phyloP scores from a whole-genome alignment of 352 stramenopile species.

The Phytopythium chamaehyphon region DNA sequence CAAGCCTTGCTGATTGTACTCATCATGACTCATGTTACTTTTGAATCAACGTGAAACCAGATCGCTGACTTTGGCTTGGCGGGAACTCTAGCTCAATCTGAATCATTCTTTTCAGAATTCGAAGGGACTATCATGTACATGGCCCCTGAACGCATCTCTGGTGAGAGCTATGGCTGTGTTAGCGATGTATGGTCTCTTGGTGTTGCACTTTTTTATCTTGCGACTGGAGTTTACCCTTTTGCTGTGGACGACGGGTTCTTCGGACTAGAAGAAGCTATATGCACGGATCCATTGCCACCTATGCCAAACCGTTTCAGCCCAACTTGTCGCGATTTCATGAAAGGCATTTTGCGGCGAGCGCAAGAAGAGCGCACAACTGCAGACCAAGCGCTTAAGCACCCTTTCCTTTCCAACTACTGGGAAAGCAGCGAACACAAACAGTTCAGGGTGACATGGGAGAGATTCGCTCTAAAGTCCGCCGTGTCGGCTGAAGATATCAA shows the following conservation, averaged over 20 bases:
- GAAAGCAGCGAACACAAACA: constrained; percentile 18
- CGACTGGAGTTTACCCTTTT: constrained; percentile 70
- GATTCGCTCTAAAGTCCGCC: constrained; percentile 22
- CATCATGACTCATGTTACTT: too few relatives aligned
- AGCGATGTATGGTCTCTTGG: constrained; percentile 81
- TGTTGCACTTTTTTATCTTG: constrained; percentile 63
- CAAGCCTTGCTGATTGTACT: too few relatives aligned
- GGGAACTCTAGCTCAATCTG: constrained; percentile 64
- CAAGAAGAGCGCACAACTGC: constrained; percentile 75
- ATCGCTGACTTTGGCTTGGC: constrained; percentile 82
- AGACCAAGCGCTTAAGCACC: constrained; percentile 86
- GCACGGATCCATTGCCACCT: constrained; percentile 59
- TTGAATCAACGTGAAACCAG: constrained; percentile 24
- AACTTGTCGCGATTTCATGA: constrained; percentile 92
- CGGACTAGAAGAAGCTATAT: constrained; percentile 79
- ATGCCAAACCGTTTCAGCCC: constrained; percentile 81
- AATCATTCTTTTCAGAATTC: constrained; percentile 82
- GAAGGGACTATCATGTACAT: constrained; percentile 95
- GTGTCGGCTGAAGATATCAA: constrained; percentile 20
- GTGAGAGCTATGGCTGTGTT: constrained; percentile 79
- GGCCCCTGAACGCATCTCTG: constrained; percentile 90
- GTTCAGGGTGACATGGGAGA: constrained; percentile 39
- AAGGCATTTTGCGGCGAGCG: constrained; percentile 88
- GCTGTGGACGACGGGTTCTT: constrained; percentile 76
- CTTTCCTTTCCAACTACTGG: constrained; percentile 68